Evolutionary conservation across 2,329 filamentous ascomycete genomes (phyloP).

Genomic region (Hymenoscyphus fraxineus): DNA sequence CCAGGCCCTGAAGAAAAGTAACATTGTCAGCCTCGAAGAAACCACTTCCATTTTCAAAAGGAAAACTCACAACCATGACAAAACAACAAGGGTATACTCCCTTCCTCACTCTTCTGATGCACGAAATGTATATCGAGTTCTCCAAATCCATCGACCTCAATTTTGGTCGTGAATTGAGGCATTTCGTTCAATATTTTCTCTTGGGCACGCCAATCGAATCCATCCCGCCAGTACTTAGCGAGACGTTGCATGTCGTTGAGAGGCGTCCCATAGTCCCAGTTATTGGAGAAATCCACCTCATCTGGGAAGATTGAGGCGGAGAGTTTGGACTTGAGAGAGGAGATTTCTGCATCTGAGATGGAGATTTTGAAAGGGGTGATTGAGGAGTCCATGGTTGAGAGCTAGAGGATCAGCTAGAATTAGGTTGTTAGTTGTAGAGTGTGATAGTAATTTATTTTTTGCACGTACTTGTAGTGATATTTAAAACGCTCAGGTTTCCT

Average conservation of each 20-base stretch:
- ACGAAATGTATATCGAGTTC: slow-evolving; percentile 61
- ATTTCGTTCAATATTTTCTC: slow-evolving; percentile 17
- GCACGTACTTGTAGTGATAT: no score
- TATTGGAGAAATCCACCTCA: slow-evolving; percentile 12
- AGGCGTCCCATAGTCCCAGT: slow-evolving; percentile 12
- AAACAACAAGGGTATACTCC: slow-evolving; percentile 63
- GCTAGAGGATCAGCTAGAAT: neutral
- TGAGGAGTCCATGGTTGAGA: slow-evolving; percentile 6
- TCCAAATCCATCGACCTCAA: slow-evolving; percentile 55
- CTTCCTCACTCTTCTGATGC: slow-evolving; percentile 49
- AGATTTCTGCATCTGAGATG: slow-evolving; percentile 7
- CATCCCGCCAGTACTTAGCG: slow-evolving; percentile 18
- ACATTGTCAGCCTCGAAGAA: neutral
- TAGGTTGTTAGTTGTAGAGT: neutral
- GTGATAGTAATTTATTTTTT: no score
- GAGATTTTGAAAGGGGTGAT: slow-evolving; percentile 15
- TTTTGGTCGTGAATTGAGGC: slow-evolving; percentile 32
- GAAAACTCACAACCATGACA: slow-evolving; percentile 48
- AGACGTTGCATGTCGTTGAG: slow-evolving; percentile 13
- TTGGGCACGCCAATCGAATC: slow-evolving; percentile 25
- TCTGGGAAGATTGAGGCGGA: slow-evolving; percentile 8
- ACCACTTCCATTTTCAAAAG: neutral
- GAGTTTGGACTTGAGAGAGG: slow-evolving; percentile 10
- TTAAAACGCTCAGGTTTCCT: no score
- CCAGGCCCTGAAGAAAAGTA: slow-evolving; percentile 50